A percentile compares a stretch with the other conserved stretches of the same genome.
These are phyloP conservation scores for Exophiala mesophila DNA, from an alignment of 2,329 filamentous ascomycete genomes.

Conservation along the genomic window DNA sequence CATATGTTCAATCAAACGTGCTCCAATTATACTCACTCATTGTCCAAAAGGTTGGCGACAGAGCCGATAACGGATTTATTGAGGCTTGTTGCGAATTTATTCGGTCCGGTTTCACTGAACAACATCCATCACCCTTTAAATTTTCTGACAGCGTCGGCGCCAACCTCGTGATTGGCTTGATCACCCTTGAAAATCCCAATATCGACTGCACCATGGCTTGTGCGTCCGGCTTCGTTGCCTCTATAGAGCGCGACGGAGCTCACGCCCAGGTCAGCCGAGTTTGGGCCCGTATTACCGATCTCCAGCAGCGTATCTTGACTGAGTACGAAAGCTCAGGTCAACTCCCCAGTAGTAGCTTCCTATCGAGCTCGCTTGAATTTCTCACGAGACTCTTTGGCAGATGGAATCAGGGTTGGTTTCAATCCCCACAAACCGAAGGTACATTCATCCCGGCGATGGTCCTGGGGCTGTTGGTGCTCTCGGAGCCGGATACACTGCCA, in stretches of 20 bases:
- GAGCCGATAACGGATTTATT: constrained; percentile 36
- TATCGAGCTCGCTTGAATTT: constrained; percentile 44
- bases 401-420: constrained; percentile 37
- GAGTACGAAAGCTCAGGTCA: constrained; percentile 2
- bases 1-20: constrained; percentile 14
- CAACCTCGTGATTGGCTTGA: constrained; percentile 36
- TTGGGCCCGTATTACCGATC: constrained; percentile 8
- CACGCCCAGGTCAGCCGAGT: constrained; percentile 37
- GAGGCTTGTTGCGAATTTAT: constrained; percentile 44
- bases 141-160: constrained; percentile 39
- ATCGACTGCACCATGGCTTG: constrained; percentile 43
- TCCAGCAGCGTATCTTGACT: constrained; percentile 33
- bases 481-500: constrained; percentile 41
- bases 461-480: constrained; percentile 38
- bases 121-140: constrained; percentile 38
- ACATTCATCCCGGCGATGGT: constrained; percentile 35
- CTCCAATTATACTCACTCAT: constrained; percentile 24
- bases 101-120: constrained; percentile 43
- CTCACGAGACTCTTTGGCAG: constrained; percentile 39
- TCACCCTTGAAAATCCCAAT: constrained; percentile 36
- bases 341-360: constrained; percentile 35
- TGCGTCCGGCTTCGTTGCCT: constrained; percentile 43
- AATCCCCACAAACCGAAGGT: constrained; percentile 27
- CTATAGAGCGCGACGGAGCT: constrained; percentile 29
- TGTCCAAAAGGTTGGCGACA: constrained; percentile 34